Percentiles rank a stretch among this genome's conserved stretches.
Conservation (phyloP, 2,329 filamentous ascomycete species). For the Penicillium concentricum region DNA sequence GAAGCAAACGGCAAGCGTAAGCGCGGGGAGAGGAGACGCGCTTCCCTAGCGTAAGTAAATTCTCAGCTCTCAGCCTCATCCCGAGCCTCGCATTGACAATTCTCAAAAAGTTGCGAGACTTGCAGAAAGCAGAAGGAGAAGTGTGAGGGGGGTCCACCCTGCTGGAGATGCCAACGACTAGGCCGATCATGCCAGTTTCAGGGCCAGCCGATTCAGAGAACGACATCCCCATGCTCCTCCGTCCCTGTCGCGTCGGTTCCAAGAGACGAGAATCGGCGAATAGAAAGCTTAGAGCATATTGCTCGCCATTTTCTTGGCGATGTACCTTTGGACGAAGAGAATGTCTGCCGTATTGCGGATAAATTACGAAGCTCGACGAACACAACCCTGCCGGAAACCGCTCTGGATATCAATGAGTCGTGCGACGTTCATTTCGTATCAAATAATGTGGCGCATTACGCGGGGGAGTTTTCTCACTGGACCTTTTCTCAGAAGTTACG, state of each 20-base stretch:
- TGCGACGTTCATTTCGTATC: slow-evolving; percentile 13
- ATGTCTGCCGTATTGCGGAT: slow-evolving; percentile 8
- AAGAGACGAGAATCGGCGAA: not conserved
- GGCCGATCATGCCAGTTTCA: slow-evolving; percentile 50
- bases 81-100: not conserved
- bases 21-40: slow-evolving; percentile 11
- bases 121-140: slow-evolving; percentile 57
- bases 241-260: not conserved
- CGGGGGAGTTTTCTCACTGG: slow-evolving; percentile 45
- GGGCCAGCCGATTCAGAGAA: slow-evolving; percentile 30
- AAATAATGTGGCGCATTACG: slow-evolving; percentile 29
- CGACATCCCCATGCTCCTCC: slow-evolving; percentile 11
- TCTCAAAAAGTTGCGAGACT: slow-evolving; percentile 48
- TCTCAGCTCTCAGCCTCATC: not conserved
- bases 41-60: slow-evolving; percentile 14
- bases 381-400: not conserved
- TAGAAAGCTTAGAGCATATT: slow-evolving; percentile 12
- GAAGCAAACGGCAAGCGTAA: slow-evolving; percentile 9
- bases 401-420: slow-evolving; percentile 14
- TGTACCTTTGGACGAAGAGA: slow-evolving; percentile 13
- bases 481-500: slow-evolving; percentile 44
- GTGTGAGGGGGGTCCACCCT: slow-evolving; percentile 55
- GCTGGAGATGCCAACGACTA: slow-evolving; percentile 52
- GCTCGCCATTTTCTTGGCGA: slow-evolving; percentile 17
- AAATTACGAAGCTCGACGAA: slow-evolving; percentile 1